phyloP scores from a whole-genome alignment of 192 early-diverging fungal species.

The Gonapodya prolifera region DNA sequence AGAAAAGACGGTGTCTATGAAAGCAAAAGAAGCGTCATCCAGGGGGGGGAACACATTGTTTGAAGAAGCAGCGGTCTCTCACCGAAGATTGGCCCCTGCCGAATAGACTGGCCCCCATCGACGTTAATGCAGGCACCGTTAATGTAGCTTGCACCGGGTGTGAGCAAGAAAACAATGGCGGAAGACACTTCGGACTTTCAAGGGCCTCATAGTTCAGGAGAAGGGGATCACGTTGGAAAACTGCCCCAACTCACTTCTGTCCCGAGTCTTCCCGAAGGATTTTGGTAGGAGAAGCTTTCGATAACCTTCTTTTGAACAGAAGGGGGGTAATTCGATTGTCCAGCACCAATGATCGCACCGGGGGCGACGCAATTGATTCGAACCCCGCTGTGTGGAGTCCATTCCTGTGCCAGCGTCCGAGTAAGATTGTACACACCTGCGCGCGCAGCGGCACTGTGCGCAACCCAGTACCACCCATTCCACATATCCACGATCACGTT shows the following conservation, averaged over 20 bases:
- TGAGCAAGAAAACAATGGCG: conserved; percentile 32
- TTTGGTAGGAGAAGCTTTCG: background rate
- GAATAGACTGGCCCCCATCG: background rate
- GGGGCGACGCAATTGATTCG: conserved; percentile 41
- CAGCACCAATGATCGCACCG: conserved; percentile 33
- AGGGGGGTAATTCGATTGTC: conserved; percentile 32
- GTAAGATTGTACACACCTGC: conserved; percentile 39
- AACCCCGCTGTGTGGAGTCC: conserved; percentile 26
- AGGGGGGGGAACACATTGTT: background rate
- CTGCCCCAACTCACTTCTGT: too few species aligned
- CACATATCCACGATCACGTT: conserved; percentile 22
- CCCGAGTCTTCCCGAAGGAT: conserved; percentile 28
- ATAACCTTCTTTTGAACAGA: conserved; percentile 10
- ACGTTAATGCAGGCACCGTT: conserved; percentile 33
- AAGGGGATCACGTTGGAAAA: too few species aligned
- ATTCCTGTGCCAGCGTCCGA: conserved; percentile 33
- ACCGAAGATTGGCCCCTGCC: background rate
- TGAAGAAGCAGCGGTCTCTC: background rate
- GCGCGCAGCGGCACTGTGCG: conserved; percentile 31
- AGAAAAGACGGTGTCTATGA: background rate
- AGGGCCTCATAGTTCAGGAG: too few species aligned
- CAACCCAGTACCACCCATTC: conserved; percentile 7
- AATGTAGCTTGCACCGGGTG: conserved; percentile 31
- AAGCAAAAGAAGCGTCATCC: background rate
- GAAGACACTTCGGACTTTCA: conserved; percentile 33